Percentiles rank a stretch among this genome's conserved stretches.
phyloP scores from a whole-genome alignment of 1,284 basidiomycete genomes.

The Sanghuangporus sanghuang region DNA sequence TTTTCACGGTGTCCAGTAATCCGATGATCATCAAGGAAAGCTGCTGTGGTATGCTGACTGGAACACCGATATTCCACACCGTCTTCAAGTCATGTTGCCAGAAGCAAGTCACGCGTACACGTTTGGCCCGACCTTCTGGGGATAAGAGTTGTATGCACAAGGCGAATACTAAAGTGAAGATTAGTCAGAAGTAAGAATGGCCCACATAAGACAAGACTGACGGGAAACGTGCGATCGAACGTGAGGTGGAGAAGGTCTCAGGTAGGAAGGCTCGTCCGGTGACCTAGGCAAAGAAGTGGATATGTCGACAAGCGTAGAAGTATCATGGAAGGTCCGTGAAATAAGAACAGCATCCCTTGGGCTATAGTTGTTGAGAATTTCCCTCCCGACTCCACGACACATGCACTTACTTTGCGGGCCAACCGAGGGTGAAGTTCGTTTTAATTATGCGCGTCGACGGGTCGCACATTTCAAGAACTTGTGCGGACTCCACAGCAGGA shows the following conservation, averaged over 20 bases:
- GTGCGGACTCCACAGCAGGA: constrained; percentile 82
- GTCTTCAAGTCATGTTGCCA: constrained; percentile 96
- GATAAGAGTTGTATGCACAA: constrained; percentile 83
- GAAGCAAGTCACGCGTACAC: constrained; percentile 81
- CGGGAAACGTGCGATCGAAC: constrained; percentile 86
- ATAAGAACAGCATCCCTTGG: constrained; percentile 93
- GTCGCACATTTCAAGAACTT: constrained; percentile 84
- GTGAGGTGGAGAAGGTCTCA: constrained; percentile 91
- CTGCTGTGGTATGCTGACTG: constrained; percentile 57
- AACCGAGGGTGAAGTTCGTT: constrained; percentile 89
- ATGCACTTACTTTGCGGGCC: constrained; percentile 86
- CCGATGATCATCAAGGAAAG: constrained; percentile 79
- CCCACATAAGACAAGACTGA: constrained; percentile 33
- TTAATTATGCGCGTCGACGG: constrained; percentile 80
- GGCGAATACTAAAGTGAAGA: constrained; percentile 63
- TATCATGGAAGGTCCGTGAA: constrained; percentile 77
- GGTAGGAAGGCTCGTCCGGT: constrained; percentile 86
- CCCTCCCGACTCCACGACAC: neutral
- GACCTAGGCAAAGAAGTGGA: constrained; percentile 95
- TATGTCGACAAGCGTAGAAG: constrained; percentile 84
- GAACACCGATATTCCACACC: constrained; percentile 74
- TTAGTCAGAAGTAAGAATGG: neutral
- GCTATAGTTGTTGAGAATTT: constrained; percentile 37
- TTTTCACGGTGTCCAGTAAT: constrained; percentile 72
- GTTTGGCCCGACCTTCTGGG: constrained; percentile 34